Evolutionary conservation across 352 stramenopile species (phyloP).

Genomic region (Saprolegnia parasitica): DNA sequence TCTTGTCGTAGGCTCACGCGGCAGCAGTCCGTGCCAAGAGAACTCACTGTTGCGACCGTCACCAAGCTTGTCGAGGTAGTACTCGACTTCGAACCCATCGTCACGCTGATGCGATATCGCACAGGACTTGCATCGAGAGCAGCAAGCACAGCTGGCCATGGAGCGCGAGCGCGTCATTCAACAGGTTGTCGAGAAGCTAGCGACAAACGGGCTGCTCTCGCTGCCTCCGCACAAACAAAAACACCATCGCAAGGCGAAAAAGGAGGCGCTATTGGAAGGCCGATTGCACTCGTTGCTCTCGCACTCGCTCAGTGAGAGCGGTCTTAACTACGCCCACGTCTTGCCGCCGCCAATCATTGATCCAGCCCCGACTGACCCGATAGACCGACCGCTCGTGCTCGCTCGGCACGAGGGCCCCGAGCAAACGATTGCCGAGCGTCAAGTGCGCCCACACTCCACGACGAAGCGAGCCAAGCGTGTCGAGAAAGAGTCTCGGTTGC

Average conservation of each 20-base stretch:
- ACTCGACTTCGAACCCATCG: no score
- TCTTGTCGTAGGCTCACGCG: not conserved
- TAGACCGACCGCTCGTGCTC: slow-evolving; percentile 16
- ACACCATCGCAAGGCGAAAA: slow-evolving; percentile 12
- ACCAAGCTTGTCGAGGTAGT: slow-evolving; percentile 20
- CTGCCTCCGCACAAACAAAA: not conserved
- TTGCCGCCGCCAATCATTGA: not conserved
- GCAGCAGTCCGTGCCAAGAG: not conserved
- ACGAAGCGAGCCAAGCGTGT: not conserved
- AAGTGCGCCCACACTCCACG: not conserved
- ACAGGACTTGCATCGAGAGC: slow-evolving; percentile 38
- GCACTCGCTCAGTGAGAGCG: slow-evolving; percentile 58
- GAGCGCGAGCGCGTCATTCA: slow-evolving; percentile 57
- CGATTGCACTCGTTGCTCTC: slow-evolving; percentile 47
- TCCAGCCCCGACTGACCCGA: not conserved
- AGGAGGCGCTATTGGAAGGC: slow-evolving; percentile 37
- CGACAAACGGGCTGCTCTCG: slow-evolving; percentile 30
- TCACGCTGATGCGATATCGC: not conserved
- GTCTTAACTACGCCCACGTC: slow-evolving; percentile 57
- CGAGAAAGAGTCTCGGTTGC: slow-evolving; percentile 7
- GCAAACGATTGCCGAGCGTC: not conserved
- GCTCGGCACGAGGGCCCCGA: slow-evolving; percentile 5
- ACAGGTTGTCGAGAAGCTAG: slow-evolving; percentile 53
- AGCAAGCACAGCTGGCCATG: slow-evolving; percentile 45
- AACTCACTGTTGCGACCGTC: slow-evolving; percentile 14